Base-by-base conservation (phyloP, 306 rosid genomes). In the Quercus engelmannii region DNA sequence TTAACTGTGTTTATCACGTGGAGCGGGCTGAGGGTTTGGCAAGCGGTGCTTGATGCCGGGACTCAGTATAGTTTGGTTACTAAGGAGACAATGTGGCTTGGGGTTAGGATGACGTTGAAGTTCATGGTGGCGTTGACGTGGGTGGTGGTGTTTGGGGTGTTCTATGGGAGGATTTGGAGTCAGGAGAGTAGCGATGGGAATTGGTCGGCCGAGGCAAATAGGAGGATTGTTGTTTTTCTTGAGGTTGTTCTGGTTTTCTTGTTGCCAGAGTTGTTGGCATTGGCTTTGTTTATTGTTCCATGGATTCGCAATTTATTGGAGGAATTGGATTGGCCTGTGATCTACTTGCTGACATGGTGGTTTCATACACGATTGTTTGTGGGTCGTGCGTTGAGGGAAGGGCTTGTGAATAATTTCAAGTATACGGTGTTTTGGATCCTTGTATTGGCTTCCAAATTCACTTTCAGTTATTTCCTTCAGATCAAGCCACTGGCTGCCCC, bases 41-140 rank as follows among this genome's bases (percentile, higher is more conserved):
- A 92, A 59, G 89, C 98, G 1, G 89, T 87, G 83, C 98, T 94
- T 46, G 98, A 94, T 86, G 97, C 97, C 0, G 98, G 98, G 75
- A 91, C 97, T 80, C 98, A 94, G 61, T 94, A 92, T 81, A 94
- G 98, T 85, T 85, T 94, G 91, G 97, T 94, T 75, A 67, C 97
- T 19, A 88, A 82, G 78, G 97, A 89, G 85, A 94, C 97, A 5
- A 7, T 33, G 3, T 88, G 85, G 91, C 90, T 90, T 13, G 98
- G 98, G 35, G 87, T 94, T 64, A 87, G 98, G 81, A 94, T 94
- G 97, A 91, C 86, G 75, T 74, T 92, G 38, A 94, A 94, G 90
- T 81, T 78, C 76, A 5, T 86, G 84, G 97, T 64, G 70, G 96
- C 98, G 33, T 23, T 79, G 49, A 69, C 92, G 1, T 94, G 98